Evolutionary conservation across 164 flowering plant genomes (phyloP), one percentile per base, ranked within the genome.

Genomic region (Annona squamosa): DNA sequence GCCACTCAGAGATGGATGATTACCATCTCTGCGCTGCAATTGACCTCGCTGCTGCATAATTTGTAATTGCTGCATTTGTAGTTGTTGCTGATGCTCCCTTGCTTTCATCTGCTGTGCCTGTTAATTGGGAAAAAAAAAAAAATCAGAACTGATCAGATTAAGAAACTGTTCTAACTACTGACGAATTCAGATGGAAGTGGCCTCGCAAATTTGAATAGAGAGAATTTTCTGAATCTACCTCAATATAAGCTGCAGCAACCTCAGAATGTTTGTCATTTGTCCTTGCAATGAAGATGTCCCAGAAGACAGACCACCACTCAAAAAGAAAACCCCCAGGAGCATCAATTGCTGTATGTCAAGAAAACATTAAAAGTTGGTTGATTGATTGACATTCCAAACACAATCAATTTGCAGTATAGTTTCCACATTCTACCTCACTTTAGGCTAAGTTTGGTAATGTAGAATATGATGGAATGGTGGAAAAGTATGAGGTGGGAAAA

Each of bases 231-330:
- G 16, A 65, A 65, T 10, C 71, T 18, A 93, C 97, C 91, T 90
- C 97, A 69, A 88, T 87, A 76, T 93, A 91, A 71, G 95, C 86
- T 64, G 94, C 94, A 61, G 92, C 91, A 77, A 87, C 78, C 78
- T 93, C 97, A 26, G 97, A 93, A 78, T 90, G 97, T 72, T 91
- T 90, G 70, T 85, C 92, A 76, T 90, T 90, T 43, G 92, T 90
- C 84, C 98, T 83, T 41, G 97, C 90, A 79, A 89, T 90, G 73
- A 91, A 90, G 48, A 91, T 90, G 79, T 93, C 98, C 98, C 97
- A 93, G 70, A 91, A 89, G 57, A 90, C 92, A 79, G 93, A 91
- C 97, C 97, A 93, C 98, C 98, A 93, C 73, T 93, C 98, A 73
- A 90, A 91, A 3, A 93, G 92, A 81, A 93, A 90, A 52, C 98